A percentile compares a stretch with the other conserved stretches of the same genome.
Conservation (phyloP, 148 eudicot species). For the Rhododendron mucronatum region DNA sequence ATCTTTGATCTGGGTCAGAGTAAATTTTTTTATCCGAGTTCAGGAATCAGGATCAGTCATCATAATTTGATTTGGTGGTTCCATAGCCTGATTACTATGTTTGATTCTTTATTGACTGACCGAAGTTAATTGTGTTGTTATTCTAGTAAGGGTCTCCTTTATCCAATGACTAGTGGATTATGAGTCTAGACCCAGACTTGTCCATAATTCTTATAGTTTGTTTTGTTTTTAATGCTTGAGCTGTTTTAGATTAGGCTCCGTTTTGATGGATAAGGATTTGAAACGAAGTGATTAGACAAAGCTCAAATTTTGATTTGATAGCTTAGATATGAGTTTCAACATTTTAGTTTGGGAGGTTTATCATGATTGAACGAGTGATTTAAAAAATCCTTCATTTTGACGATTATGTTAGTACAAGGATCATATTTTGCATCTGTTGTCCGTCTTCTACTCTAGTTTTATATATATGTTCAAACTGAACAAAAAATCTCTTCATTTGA, state of each 20-base stretch:
- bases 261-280: not conserved
- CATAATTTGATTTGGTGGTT: not conserved
- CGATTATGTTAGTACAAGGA: not conserved
- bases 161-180: not conserved
- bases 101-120: not conserved
- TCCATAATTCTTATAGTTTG: not conserved
- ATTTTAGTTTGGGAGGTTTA: not conserved
- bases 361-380: not conserved
- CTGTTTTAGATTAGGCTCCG: not conserved
- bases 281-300: not conserved
- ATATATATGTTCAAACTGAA: not conserved
- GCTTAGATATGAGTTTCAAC: not conserved
- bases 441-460: not conserved
- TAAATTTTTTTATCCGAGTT: not conserved
- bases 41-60: conserved; percentile 1
- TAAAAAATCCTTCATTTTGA: not conserved
- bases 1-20: conserved; percentile 6
- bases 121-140: not conserved
- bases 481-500: not conserved
- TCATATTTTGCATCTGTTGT: not conserved
- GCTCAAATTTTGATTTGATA: not conserved
- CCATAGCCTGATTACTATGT: not conserved
- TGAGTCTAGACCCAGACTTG: not conserved
- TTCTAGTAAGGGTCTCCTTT: not conserved
- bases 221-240: not conserved